phyloP scores from a whole-genome alignment of 768 basidiomycete genomes.

The Tephrocybe sp. region DNA sequence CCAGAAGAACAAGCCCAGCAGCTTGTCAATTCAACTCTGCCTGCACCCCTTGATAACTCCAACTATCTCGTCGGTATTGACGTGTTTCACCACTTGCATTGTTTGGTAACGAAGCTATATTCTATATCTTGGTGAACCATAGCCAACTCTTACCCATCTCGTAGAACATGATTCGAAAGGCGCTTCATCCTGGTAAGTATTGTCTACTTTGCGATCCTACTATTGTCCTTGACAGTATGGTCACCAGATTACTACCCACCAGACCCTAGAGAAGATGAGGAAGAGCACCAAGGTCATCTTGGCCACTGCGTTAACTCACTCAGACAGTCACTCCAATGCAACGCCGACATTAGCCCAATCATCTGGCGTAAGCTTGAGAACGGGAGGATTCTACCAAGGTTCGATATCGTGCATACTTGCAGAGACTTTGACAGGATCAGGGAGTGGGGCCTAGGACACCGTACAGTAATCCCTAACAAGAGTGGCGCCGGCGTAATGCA shows the following conservation, averaged over 20 bases:
- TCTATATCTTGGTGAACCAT: neutral
- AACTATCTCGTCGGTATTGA: neutral
- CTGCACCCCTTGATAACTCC: neutral
- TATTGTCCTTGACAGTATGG: neutral
- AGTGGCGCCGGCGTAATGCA: neutral
- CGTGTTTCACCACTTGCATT: neutral
- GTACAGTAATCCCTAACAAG: neutral
- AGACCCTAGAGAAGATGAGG: neutral
- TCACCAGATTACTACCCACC: neutral
- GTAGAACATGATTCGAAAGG: neutral
- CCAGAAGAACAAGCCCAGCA: neutral
- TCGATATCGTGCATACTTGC: neutral
- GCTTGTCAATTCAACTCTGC: neutral
- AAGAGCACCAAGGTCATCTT: neutral
- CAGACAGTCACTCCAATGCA: neutral
- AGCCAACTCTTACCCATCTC: neutral
- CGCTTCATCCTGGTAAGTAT: neutral
- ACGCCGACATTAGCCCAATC: neutral
- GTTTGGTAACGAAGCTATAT: neutral
- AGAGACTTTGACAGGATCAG: neutral
- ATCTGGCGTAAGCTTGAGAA: neutral
- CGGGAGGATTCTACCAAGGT: neutral
- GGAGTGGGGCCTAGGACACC: neutral
- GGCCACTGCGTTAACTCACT: neutral
- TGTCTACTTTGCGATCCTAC: neutral